Evolutionary conservation across 2,329 filamentous ascomycete species (phyloP).

Genomic region (Endothia cerciana): DNA sequence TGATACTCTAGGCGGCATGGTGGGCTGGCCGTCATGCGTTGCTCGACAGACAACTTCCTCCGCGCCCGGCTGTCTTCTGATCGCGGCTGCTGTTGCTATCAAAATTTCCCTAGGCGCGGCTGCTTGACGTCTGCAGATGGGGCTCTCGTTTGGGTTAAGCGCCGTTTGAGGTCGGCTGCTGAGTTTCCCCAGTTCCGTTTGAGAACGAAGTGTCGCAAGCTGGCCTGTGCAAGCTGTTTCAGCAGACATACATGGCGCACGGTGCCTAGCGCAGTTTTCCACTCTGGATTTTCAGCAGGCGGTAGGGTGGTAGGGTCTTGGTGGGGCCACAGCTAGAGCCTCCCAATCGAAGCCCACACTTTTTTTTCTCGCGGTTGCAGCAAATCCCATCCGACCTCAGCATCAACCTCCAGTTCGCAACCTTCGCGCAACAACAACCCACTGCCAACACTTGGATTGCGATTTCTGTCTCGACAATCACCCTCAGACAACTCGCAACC

Average conservation of each 20-base stretch:
- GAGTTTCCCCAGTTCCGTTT: conserved; percentile 17
- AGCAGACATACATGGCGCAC: no score
- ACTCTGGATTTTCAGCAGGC: neutral
- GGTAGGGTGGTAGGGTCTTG: conserved; percentile 11
- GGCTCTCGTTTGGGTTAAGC: neutral
- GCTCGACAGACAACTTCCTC: conserved; percentile 25
- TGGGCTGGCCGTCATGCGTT: conserved; percentile 35
- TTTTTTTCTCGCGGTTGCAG: conserved; percentile 20
- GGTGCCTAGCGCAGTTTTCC: conserved; percentile 8
- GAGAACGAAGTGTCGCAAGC: neutral
- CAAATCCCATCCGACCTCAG: conserved; percentile 1
- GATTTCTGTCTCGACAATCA: conserved; percentile 25
- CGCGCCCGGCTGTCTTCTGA: conserved; percentile 20
- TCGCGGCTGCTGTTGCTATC: conserved; percentile 24
- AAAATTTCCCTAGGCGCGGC: conserved; percentile 29
- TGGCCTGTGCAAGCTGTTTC: conserved; percentile 7
- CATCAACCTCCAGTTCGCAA: conserved; percentile 12
- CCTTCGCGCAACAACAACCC: conserved; percentile 17
- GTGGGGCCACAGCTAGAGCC: conserved; percentile 12
- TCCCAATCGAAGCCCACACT: conserved; percentile 25
- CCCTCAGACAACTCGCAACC: conserved; percentile 37
- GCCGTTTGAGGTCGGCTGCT: conserved; percentile 9
- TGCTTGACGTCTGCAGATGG: conserved; percentile 23
- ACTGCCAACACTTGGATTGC: conserved; percentile 23
- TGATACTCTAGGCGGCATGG: conserved; percentile 71